Evolutionary conservation across 2,329 filamentous ascomycete genomes (phyloP), one percentile per base, ranked within the genome.

Genomic region (Aspergillus quadrilineatus): DNA sequence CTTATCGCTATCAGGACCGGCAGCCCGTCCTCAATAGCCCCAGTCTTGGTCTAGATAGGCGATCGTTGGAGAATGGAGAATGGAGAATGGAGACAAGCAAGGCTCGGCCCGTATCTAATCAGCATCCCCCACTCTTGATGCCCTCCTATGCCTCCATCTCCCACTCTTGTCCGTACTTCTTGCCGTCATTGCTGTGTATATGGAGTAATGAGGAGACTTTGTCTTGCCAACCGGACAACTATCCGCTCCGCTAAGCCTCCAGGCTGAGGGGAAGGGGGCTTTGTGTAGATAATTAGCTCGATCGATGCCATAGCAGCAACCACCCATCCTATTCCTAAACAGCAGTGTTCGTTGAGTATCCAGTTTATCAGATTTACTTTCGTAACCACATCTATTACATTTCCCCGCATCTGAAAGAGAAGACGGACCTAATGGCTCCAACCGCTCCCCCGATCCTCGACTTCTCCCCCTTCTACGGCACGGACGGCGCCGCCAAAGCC

Each of bases 391-490:
- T 12, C 32, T 12, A 34, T 22, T 22, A 22, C 22, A 22, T 22
- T 22, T 22, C 22, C 30, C 30, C 6, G 30, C 30, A 34, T 34
- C 6, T 10, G 30, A 7, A 34, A 37, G 14, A 37, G 12, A 14
- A 37, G 5, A 14, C 34, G 14, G 3, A 30, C 8, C 22, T 22
- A 49, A 39, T 49, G 34, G 4, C 46, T n/a, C 46, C 46, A 17
- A 28, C 60, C 14, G 69, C 69, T 15, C 69, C 70, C 28, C 70
- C 71, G 10, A 67, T 73, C 32, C 61, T 73, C 22, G 69, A 73
- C 46, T 72, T 73, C 49, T 67, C 69, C 28, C 57, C 66, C 29
- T 70, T 72, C 56, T 73, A 73, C 32, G 65, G 64, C 9, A 42
- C 59, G 4, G 66, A 73, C 41, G 54, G 49, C 45, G 60, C 59